Conservation (phyloP, 2,329 filamentous ascomycete genomes). For the Pseudogymnoascus sp. region DNA sequence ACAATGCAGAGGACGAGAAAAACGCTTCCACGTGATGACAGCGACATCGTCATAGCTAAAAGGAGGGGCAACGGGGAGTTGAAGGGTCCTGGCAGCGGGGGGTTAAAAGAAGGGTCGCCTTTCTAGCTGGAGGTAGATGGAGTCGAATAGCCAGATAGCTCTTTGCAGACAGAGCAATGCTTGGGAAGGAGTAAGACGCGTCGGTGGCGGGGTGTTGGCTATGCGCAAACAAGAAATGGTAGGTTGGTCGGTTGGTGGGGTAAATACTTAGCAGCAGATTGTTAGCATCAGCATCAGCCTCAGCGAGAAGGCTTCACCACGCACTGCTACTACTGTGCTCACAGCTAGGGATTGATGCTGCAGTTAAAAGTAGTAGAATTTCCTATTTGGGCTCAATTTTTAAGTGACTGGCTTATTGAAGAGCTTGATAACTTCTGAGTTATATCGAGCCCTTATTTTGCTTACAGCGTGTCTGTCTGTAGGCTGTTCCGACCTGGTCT, state of each 20-base stretch:
- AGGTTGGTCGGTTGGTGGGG: background rate
- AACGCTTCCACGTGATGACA: constrained; percentile 18
- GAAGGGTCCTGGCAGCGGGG: background rate
- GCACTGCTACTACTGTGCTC: background rate
- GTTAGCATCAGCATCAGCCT: background rate
- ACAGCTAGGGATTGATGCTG: background rate
- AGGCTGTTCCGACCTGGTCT: background rate
- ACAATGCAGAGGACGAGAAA: constrained; percentile 46
- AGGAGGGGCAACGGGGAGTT: background rate
- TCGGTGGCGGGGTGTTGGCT: background rate
- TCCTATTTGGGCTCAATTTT: background rate
- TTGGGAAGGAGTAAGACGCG: background rate
- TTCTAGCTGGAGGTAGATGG: background rate
- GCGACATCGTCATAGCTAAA: constrained; percentile 2
- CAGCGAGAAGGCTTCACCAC: background rate
- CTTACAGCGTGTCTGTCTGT: background rate
- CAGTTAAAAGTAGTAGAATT: background rate
- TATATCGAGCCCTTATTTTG: background rate
- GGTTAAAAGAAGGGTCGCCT: background rate
- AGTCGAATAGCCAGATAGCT: background rate
- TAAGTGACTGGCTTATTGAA: background rate
- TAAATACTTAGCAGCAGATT: background rate
- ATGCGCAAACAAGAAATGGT: background rate
- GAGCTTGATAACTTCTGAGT: background rate
- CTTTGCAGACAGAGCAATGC: background rate